Evolutionary conservation across 1,284 basidiomycete genomes (phyloP).

Genomic region (Malassezia furfur): DNA sequence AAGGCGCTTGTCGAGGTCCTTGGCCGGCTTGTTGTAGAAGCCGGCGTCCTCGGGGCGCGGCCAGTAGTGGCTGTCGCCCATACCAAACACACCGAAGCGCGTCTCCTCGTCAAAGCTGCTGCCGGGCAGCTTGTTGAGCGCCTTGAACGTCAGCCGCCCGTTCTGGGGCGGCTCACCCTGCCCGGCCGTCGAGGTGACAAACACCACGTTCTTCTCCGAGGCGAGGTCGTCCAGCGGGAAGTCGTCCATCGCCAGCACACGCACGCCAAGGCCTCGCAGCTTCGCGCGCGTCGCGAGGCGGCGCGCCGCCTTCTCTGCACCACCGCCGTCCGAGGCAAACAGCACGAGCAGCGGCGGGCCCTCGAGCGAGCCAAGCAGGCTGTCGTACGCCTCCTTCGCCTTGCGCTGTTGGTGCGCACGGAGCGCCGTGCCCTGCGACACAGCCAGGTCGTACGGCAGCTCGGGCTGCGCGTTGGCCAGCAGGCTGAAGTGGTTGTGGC

Average conservation of each 20-base stretch:
- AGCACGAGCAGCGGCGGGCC: slow-evolving; percentile 80
- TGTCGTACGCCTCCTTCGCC: slow-evolving; percentile 76
- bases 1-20: slow-evolving; percentile 69
- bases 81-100: slow-evolving; percentile 66
- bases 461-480: slow-evolving; percentile 67
- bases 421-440: slow-evolving; percentile 71
- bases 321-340: slow-evolving; percentile 87
- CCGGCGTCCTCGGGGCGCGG: slow-evolving; percentile 88
- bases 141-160: slow-evolving; percentile 79
- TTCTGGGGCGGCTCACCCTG: slow-evolving; percentile 98
- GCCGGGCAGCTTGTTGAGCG: slow-evolving; percentile 56
- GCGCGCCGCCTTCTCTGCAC: slow-evolving; percentile 90
- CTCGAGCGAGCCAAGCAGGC: slow-evolving; percentile 73
- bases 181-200: slow-evolving; percentile 92
- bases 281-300: slow-evolving; percentile 72
- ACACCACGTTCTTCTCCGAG: slow-evolving; percentile 62
- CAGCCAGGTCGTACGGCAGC: slow-evolving; percentile 72
- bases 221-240: slow-evolving; percentile 60
- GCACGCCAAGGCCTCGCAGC: slow-evolving; percentile 68
- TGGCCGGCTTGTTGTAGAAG: slow-evolving; percentile 94
- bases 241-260: slow-evolving; percentile 58
- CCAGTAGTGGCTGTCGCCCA: slow-evolving; percentile 99
- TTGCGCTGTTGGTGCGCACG: slow-evolving; percentile 72
- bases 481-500: slow-evolving; percentile 90
- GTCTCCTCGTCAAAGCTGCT: slow-evolving; percentile 23